Evolutionary conservation across 768 basidiomycete genomes (phyloP).

Genomic region (Phallus indusiatus): DNA sequence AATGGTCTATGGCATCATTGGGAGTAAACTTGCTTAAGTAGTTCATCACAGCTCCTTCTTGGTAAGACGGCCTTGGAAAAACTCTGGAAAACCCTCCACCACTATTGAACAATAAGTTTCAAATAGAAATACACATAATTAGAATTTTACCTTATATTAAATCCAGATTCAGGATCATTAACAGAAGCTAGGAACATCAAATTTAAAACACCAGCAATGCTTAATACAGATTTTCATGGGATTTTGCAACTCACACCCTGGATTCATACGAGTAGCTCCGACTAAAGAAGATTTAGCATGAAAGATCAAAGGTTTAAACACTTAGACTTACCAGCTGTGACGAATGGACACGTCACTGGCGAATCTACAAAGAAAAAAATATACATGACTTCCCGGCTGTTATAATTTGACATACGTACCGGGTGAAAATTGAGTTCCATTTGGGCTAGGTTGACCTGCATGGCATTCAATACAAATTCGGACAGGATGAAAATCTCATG

Average conservation of each 20-base stretch:
- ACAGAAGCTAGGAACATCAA: conserved; percentile 14
- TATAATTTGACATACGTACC: too few relatives aligned
- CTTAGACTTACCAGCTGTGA: conserved; percentile 23
- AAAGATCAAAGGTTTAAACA: background rate
- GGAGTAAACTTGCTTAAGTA: conserved; percentile 11
- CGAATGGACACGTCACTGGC: conserved; percentile 26
- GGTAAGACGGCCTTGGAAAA: conserved; percentile 10
- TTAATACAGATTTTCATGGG: background rate
- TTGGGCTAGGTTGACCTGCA: conserved; percentile 18
- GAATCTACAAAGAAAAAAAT: conserved; percentile 10
- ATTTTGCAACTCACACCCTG: conserved; percentile 12
- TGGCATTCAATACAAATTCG: conserved; percentile 19
- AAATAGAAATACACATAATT: conserved; percentile 13
- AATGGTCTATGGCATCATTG: conserved; percentile 11
- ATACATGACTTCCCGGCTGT: too few relatives aligned
- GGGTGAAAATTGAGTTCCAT: conserved; percentile 52
- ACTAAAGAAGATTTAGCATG: conserved; percentile 15
- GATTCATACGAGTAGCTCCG: conserved; percentile 38
- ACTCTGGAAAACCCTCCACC: conserved; percentile 9
- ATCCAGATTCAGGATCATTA: conserved; percentile 22
- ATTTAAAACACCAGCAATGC: background rate
- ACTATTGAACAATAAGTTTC: background rate
- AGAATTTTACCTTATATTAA: conserved; percentile 21
- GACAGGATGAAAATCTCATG: background rate
- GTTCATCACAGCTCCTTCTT: background rate